Evolutionary conservation across 1,284 basidiomycete species (phyloP).

Genomic region (Cutaneotrichosporon arboriforme): DNA sequence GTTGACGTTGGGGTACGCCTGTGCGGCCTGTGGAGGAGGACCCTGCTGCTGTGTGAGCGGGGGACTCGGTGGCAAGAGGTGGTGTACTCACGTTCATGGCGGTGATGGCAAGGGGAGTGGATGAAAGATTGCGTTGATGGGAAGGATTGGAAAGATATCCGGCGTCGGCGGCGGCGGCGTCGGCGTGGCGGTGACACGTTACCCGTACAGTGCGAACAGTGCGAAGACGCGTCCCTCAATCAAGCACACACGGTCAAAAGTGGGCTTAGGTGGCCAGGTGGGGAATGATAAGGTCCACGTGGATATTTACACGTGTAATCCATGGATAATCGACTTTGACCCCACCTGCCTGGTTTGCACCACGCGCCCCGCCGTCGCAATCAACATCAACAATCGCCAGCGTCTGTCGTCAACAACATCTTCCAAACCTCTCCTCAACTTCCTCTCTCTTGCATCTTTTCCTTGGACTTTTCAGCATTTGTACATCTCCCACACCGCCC

Average conservation of each 20-base stretch:
- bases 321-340: too few relatives aligned
- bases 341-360: too few relatives aligned
- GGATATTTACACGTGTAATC: background rate
- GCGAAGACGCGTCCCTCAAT: background rate
- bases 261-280: too few relatives aligned
- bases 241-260: too few relatives aligned
- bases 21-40: slow-evolving; percentile 4
- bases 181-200: background rate
- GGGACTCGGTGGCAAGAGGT: background rate
- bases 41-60: background rate
- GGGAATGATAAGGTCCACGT: background rate
- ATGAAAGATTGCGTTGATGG: background rate
- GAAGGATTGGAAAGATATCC: background rate
- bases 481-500: too few relatives aligned
- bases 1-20: slow-evolving; percentile 21
- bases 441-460: background rate
- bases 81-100: slow-evolving; percentile 7
- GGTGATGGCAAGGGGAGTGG: background rate
- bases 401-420: background rate
- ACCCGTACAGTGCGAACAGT: too few relatives aligned
- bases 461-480: background rate
- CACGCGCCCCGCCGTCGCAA: background rate
- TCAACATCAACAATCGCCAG: background rate
- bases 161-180: background rate
- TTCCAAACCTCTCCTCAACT: background rate